Base-by-base conservation (phyloP, 2,329 filamentous ascomycete species). In the Cordyceps sp. region DNA sequence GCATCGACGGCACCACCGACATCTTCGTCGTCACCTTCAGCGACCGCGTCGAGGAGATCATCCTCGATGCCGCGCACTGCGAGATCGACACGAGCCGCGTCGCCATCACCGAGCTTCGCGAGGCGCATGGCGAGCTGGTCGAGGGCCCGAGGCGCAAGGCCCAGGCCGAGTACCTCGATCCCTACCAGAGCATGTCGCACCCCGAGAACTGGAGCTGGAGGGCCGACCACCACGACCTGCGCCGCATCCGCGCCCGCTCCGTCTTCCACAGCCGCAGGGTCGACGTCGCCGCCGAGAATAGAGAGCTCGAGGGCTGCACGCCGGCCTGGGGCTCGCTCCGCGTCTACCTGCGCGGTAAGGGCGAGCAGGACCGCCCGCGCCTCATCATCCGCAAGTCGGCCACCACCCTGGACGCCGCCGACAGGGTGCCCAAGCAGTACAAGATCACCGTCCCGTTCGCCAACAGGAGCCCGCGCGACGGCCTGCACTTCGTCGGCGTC, bases 401-500 rank as follows among this genome's bases (percentile, higher is more conserved):
- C 33, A 32, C 43, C 34, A 45, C 44, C 27, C 36, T 50, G 18
- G 53, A 56, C 19, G 33, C 44, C 6, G 32, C 36, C 9, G 54
- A 58, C 6, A 51, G 39, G 32, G 61, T 64, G 21, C 57, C 58
- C 35, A 55, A 52, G 41, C 65, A 68, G 30, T 62, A 50, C 41
- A 55, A 54, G 40, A 58, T 73, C 25, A 60, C 60, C 29, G 78
- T 94, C 35, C 81, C 90, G 22, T 98, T 93, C 47, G 62, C 66
- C 16, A 72, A 83, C 22, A 73, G 72, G 31, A 72, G 73, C 42
- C 77, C 86, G 31, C 69, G 83, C 29, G 90, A 98, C 50, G 88
- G 84, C 16, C 54, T 96, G 36, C 86, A 94, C 37, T 98, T 94
- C 54, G 82, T 92, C 13, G 86, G 90, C 4, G 69, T 90, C 24